These are phyloP conservation scores for Podospora comata DNA, from an alignment of 495 filamentous ascomycete genomes.

Conservation along the genomic window DNA sequence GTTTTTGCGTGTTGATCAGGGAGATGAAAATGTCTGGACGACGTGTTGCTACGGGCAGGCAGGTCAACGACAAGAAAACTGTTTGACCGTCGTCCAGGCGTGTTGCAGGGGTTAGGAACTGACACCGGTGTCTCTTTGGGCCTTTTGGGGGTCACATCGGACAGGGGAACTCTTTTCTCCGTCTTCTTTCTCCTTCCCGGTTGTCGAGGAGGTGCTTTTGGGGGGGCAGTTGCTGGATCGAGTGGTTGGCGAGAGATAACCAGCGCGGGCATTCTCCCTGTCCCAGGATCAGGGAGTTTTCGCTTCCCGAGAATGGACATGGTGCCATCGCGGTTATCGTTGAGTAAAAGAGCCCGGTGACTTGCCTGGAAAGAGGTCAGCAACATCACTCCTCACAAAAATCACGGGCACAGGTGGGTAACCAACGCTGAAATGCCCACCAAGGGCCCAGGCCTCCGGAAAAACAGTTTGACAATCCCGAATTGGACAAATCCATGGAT, in stretches of 20 bases:
- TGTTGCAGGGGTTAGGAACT: not conserved
- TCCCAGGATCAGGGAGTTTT: not conserved
- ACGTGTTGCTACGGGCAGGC: not conserved
- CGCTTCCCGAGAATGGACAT: slow-evolving; percentile 20
- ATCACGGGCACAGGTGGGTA: not conserved
- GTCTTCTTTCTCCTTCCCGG: slow-evolving; percentile 5
- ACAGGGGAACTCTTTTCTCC: not conserved
- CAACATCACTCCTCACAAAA: too few relatives aligned
- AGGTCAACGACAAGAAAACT: not conserved
- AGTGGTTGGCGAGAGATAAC: slow-evolving; percentile 19
- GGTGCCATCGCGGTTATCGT: slow-evolving; percentile 26
- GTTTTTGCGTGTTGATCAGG: not conserved
- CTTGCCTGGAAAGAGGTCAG: not conserved
- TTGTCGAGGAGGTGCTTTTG: slow-evolving; percentile 11
- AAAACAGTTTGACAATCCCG: slow-evolving; percentile 19
- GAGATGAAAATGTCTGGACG: not conserved
- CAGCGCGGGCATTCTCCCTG: slow-evolving; percentile 15
- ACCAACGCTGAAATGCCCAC: slow-evolving; percentile 26
- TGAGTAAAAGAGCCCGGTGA: slow-evolving; percentile 22
- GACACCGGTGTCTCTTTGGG: not conserved
- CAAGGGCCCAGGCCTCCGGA: slow-evolving; percentile 14
- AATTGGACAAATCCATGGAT: slow-evolving; percentile 28
- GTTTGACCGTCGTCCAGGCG: not conserved
- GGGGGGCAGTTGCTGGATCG: slow-evolving; percentile 13
- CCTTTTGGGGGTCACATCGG: not conserved